Percentiles rank a stretch among this genome's conserved stretches.
Conservation (phyloP, 1,284 basidiomycete species). For the Cryptococcus hybrid region DNA sequence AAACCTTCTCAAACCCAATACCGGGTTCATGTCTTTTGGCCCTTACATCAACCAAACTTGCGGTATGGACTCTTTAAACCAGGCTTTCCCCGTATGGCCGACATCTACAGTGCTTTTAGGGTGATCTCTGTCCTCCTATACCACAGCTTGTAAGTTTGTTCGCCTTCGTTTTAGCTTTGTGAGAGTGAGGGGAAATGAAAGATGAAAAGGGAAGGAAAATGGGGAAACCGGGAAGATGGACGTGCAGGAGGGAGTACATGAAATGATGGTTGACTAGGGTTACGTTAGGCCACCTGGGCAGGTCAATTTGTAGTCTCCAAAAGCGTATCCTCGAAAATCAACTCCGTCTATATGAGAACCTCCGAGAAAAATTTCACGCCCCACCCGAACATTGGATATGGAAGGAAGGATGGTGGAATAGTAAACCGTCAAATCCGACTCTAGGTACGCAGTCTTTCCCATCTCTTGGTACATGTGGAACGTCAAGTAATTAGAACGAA, state of each 20-base stretch:
- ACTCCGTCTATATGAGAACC: conserved; percentile 22
- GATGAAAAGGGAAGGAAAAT: no score
- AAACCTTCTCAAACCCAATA: conserved; percentile 16
- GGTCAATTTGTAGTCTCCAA: conserved; percentile 43
- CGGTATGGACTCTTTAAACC: conserved; percentile 22
- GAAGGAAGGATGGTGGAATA: conserved; percentile 37
- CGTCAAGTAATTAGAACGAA: not conserved
- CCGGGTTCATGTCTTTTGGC: conserved; percentile 45
- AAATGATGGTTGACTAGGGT: no score
- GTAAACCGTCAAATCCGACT: conserved; percentile 30
- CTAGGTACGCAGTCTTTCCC: conserved; percentile 22
- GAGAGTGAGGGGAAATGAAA: no score
- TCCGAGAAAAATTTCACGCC: conserved; percentile 32
- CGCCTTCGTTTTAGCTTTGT: not conserved
- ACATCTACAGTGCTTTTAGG: conserved; percentile 32
- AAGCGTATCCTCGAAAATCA: conserved; percentile 29
- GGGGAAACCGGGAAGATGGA: no score
- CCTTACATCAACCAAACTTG: conserved; percentile 37
- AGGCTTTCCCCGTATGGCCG: conserved; percentile 25
- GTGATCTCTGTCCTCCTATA: conserved; percentile 27
- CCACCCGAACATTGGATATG: conserved; percentile 38
- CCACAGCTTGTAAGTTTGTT: conserved; percentile 13
- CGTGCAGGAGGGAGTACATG: no score
- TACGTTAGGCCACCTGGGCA: conserved; percentile 31
- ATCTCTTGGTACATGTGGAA: not conserved